A percentile compares a stretch with the other conserved stretches of the same genome.
Conservation (phyloP, 768 basidiomycete species). For the Pilatotrama ljubarskyi region DNA sequence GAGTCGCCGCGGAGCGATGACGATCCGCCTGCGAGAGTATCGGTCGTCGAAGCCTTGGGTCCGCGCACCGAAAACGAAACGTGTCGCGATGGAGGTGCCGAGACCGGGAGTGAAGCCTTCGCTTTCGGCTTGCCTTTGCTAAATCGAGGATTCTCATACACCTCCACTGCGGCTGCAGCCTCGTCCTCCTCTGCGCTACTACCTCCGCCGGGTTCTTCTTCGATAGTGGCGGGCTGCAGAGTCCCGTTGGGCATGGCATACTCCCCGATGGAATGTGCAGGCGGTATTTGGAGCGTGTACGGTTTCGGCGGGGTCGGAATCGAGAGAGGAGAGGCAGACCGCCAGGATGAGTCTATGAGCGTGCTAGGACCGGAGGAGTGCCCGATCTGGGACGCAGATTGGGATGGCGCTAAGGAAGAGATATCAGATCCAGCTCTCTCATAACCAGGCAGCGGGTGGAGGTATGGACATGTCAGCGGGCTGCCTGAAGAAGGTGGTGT, state of each 20-base stretch:
- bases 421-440: conserved; percentile 45
- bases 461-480: conserved; percentile 17
- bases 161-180: conserved; percentile 35
- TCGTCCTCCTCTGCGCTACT: conserved; percentile 42
- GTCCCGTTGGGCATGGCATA: conserved; percentile 32
- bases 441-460: conserved; percentile 20
- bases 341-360: conserved; percentile 7
- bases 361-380: conserved; percentile 1
- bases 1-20: conserved; percentile 14
- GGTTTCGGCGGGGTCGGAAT: conserved; percentile 17
- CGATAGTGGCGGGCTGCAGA: conserved; percentile 19
- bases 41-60: conserved; percentile 2
- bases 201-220: conserved; percentile 26
- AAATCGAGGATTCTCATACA: conserved; percentile 62
- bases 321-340: conserved; percentile 22
- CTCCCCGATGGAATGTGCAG: conserved; percentile 53
- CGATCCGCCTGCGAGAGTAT: not conserved
- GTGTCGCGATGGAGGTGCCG: not conserved
- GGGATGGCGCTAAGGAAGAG: conserved; percentile 74
- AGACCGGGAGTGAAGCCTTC: not conserved
- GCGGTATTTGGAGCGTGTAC: conserved; percentile 42
- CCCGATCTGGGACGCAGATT: conserved; percentile 67
- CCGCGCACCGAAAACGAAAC: conserved; percentile 22
- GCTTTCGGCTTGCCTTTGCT: conserved; percentile 20
- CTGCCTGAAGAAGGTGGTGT: not conserved